phyloP scores from a whole-genome alignment of 495 filamentous ascomycete genomes.

The Talaromyces adpressus region DNA sequence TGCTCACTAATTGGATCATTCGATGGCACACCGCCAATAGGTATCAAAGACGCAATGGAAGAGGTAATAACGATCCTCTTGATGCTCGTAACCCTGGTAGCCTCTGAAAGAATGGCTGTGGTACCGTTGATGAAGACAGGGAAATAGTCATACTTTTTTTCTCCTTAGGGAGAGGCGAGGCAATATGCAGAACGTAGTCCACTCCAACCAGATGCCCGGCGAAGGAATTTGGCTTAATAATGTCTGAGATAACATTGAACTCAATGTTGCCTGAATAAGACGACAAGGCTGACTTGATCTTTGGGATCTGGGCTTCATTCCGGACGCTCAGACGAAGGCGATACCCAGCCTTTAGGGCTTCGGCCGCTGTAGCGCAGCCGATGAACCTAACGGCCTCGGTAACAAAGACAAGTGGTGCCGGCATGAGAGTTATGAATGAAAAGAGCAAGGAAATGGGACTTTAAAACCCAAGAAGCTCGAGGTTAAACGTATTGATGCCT shows the following conservation, averaged over 20 bases:
- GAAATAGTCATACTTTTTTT: slow-evolving; percentile 21
- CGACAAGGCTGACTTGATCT: slow-evolving; percentile 15
- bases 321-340: slow-evolving; percentile 28
- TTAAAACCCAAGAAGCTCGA: too few relatives aligned
- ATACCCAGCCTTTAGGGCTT: slow-evolving; percentile 33
- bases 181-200: slow-evolving; percentile 34
- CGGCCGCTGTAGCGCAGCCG: slow-evolving; percentile 26
- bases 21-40: slow-evolving; percentile 2
- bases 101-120: slow-evolving; percentile 21
- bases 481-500: too few relatives aligned
- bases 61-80: slow-evolving; percentile 32
- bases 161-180: slow-evolving; percentile 27
- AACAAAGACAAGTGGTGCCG: slow-evolving; percentile 30
- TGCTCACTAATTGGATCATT: slow-evolving; percentile 15
- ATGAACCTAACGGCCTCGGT: slow-evolving; percentile 41
- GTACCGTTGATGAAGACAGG: slow-evolving; percentile 27
- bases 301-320: slow-evolving; percentile 15
- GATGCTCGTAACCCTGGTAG: slow-evolving; percentile 19
- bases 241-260: slow-evolving; percentile 24
- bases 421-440: slow-evolving; percentile 4
- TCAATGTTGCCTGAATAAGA: slow-evolving; percentile 16
- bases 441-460: too few relatives aligned
- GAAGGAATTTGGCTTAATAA: slow-evolving; percentile 23
- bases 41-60: slow-evolving; percentile 23
- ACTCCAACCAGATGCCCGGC: slow-evolving; percentile 21